Percentiles rank a stretch among this genome's conserved stretches.
phyloP scores from a whole-genome alignment of 257 asterid genomes.

The Penstemon barbatus region DNA sequence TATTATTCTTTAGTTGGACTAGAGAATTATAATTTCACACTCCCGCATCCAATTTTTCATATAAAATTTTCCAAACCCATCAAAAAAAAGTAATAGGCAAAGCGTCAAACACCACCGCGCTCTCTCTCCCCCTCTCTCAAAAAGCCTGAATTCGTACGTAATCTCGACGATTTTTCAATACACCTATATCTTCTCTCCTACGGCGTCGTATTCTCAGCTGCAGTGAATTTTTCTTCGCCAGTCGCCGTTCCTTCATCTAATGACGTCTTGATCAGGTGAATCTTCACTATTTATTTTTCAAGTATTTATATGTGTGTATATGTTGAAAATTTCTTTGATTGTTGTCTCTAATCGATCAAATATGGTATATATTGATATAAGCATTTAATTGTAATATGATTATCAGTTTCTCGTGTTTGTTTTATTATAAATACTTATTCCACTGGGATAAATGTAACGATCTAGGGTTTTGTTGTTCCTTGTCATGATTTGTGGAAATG shows the following conservation, averaged over 20 bases:
- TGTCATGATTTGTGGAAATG: no score
- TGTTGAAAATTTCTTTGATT: no score
- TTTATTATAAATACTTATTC: slow-evolving; percentile 6
- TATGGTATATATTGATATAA: neutral
- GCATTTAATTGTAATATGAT: neutral
- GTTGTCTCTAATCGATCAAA: no score
- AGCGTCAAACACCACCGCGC: slow-evolving; percentile 31
- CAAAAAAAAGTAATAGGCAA: slow-evolving; percentile 27
- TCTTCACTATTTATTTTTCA: neutral
- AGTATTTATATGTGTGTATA: neutral
- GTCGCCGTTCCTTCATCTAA: slow-evolving; percentile 23
- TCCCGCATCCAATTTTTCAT: no score
- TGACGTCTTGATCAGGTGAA: slow-evolving; percentile 42
- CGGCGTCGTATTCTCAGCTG: slow-evolving; percentile 17
- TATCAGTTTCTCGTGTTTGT: neutral
- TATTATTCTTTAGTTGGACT: no score
- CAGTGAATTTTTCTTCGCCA: neutral
- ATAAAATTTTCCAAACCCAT: no score
- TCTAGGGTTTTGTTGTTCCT: slow-evolving; percentile 16
- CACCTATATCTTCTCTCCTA: slow-evolving; percentile 2
- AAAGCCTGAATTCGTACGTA: slow-evolving; percentile 22
- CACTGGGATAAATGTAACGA: slow-evolving; percentile 1
- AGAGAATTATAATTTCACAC: no score
- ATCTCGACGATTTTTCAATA: slow-evolving; percentile 19
- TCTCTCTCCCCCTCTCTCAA: slow-evolving; percentile 14